phyloP scores from a whole-genome alignment of 805 yeast genomes.

The Zygosaccharomyces gambellarensis region DNA sequence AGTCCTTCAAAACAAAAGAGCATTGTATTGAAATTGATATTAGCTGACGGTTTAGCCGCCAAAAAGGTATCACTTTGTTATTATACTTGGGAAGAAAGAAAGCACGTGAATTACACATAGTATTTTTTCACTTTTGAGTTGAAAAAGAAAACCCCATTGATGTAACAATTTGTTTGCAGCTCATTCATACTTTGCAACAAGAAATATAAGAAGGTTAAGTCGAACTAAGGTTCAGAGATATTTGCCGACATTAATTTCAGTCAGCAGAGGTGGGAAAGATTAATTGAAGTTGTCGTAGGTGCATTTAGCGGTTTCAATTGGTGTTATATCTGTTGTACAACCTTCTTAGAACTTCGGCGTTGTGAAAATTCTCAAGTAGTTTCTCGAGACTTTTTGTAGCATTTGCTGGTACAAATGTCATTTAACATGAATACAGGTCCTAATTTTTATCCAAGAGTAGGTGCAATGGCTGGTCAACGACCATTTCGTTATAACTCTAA shows the following conservation, averaged over 20 bases:
- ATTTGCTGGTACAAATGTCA: constrained; percentile 12
- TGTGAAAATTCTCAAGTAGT: neutral
- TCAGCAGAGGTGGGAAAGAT: neutral
- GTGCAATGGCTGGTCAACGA: neutral
- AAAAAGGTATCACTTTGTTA: neutral
- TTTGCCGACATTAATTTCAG: neutral
- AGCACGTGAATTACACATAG: neutral
- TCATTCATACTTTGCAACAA: neutral
- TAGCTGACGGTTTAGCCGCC: neutral
- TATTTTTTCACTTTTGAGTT: neutral
- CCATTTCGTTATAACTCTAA: constrained; percentile 3
- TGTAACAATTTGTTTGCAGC: constrained; percentile 1
- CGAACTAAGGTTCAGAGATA: neutral
- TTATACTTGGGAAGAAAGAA: too few relatives aligned
- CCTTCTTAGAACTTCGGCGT: neutral
- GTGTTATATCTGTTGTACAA: neutral
- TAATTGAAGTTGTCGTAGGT: neutral
- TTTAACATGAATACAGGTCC: constrained; percentile 3
- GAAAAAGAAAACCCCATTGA: neutral
- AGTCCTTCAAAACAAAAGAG: neutral
- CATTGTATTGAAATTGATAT: neutral
- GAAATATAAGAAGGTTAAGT: neutral
- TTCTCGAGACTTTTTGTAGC: constrained; percentile 1
- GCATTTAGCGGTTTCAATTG: neutral
- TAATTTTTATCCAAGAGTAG: constrained; percentile 5